Conservation (phyloP, 2,329 filamentous ascomycete species). For the Cladorrhinum sp. region DNA sequence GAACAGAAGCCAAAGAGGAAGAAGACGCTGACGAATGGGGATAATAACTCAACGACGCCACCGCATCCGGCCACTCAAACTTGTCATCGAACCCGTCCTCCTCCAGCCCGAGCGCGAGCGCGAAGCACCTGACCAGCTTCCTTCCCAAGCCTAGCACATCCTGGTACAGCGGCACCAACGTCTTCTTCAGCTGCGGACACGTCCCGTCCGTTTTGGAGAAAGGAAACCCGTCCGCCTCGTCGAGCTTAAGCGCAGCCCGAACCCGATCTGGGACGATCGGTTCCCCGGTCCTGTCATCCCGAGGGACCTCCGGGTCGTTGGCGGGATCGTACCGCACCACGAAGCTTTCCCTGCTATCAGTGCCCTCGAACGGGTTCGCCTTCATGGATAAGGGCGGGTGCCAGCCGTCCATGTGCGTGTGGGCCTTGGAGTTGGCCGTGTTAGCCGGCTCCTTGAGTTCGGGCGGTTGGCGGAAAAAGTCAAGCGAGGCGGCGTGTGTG, state of each 20-base stretch:
- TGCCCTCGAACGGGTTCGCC: conserved; percentile 48
- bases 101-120: conserved; percentile 50
- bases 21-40: too few relatives aligned
- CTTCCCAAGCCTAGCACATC: conserved; percentile 49
- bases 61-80: conserved; percentile 50
- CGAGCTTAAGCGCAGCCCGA: conserved; percentile 38
- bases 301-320: conserved; percentile 46
- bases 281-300: too few relatives aligned
- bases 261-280: conserved; percentile 44
- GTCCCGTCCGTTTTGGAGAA: conserved; percentile 47
- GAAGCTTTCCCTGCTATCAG: conserved; percentile 52
- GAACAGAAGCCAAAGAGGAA: conserved; percentile 39
- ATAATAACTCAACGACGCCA: too few relatives aligned
- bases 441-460: conserved; percentile 41
- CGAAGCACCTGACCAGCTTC: conserved; percentile 50
- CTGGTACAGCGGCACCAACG: conserved; percentile 46
- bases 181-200: conserved; percentile 44
- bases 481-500: conserved; percentile 35
- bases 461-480: conserved; percentile 48
- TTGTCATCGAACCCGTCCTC: conserved; percentile 56
- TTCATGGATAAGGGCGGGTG: conserved; percentile 40
- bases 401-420: conserved; percentile 43
- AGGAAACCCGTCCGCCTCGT: conserved; percentile 46
- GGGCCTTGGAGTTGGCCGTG: conserved; percentile 39
- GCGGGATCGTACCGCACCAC: conserved; percentile 51